phyloP scores from a whole-genome alignment of 805 yeast species.

The Torulaspora microellipsoides region DNA sequence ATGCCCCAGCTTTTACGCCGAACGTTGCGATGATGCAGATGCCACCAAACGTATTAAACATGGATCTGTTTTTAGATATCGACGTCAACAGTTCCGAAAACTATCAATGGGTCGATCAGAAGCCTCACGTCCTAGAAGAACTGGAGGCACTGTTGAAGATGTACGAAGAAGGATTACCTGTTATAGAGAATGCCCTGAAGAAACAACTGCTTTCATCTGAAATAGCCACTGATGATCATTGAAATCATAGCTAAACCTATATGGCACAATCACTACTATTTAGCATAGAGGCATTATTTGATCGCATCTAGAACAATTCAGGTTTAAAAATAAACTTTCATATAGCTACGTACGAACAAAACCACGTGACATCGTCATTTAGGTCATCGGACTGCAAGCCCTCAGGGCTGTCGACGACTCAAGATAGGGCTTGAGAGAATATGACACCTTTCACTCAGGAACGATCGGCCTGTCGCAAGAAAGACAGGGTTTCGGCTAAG shows the following conservation, averaged over 20 bases:
- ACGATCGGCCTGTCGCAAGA: no score
- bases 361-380: no score
- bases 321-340: no score
- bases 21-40: constrained; percentile 17
- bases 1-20: constrained; percentile 2
- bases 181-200: constrained; percentile 27
- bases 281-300: no score
- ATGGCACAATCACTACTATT: no score
- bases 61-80: constrained; percentile 31
- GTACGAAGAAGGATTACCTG: constrained; percentile 31
- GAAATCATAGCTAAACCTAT: neutral
- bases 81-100: constrained; percentile 11
- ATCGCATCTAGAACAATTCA: no score
- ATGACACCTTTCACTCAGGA: no score
- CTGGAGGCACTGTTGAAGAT: constrained; percentile 25
- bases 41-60: constrained; percentile 26
- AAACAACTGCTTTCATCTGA: constrained; percentile 18
- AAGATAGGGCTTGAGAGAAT: no score
- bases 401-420: no score
- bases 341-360: no score
- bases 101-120: constrained; percentile 22
- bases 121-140: constrained; percentile 31
- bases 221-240: constrained; percentile 7
- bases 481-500: no score
- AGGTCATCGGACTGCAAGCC: no score